phyloP scores from a whole-genome alignment of 441 rosid species.

The Brassica hybrid region DNA sequence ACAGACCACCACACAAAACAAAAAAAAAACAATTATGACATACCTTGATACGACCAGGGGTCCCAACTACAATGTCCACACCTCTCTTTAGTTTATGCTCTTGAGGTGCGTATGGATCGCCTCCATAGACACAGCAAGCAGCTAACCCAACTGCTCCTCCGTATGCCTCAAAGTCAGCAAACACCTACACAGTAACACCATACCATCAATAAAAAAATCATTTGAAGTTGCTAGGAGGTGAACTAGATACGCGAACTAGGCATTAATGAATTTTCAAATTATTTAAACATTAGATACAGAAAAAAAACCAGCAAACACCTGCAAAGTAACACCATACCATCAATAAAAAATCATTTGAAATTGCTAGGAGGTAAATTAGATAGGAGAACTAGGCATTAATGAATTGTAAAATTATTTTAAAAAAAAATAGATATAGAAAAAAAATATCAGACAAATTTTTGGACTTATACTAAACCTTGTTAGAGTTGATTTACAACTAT shows the following conservation, averaged over 20 bases:
- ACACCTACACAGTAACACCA: conserved; percentile 51
- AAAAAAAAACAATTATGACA: not conserved
- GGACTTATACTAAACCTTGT: not conserved
- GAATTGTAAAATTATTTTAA: not conserved
- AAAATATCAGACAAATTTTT: not conserved
- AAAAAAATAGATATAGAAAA: not conserved
- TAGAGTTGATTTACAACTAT: not conserved
- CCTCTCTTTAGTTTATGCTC: conserved; percentile 75
- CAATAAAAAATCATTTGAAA: no score
- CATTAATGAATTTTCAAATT: no score
- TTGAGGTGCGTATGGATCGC: conserved; percentile 68
- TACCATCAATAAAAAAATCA: conserved; percentile 11
- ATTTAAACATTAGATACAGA: no score
- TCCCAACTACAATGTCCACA: conserved; percentile 88
- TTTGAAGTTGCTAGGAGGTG: not conserved
- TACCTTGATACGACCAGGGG: conserved; percentile 96
- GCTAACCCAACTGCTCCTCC: conserved; percentile 74
- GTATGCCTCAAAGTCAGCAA: conserved; percentile 78
- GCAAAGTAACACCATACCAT: no score
- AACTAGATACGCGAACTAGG: not conserved
- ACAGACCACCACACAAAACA: not conserved
- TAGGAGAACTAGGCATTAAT: no score
- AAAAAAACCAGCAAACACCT: no score
- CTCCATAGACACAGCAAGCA: conserved; percentile 91
- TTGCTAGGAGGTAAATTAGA: no score